Percentiles rank a stretch among this genome's conserved stretches.
Evolutionary conservation across 208 protist genomes (phyloP).

Genomic region (Leishmania braziliensis): DNA sequence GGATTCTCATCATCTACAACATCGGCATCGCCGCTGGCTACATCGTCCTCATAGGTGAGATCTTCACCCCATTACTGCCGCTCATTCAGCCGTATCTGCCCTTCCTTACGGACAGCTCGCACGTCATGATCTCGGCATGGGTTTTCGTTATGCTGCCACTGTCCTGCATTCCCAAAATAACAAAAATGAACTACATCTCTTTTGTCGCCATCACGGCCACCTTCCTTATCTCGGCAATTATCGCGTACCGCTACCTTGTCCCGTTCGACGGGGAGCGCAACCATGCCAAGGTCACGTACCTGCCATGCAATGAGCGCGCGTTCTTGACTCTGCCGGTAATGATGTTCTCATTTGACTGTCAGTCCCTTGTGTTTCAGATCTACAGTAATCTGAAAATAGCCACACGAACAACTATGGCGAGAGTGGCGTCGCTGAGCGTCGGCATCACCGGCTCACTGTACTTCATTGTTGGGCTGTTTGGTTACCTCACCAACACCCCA

Average conservation of each 20-base stretch:
- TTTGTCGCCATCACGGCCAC: constrained; percentile 71
- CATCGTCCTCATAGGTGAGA: constrained; percentile 77
- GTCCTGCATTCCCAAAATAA: constrained; percentile 64
- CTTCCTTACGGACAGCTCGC: constrained; percentile 41
- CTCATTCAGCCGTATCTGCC: constrained; percentile 48
- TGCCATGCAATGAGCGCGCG: constrained; percentile 38
- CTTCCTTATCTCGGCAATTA: constrained; percentile 56
- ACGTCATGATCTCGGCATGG: constrained; percentile 64
- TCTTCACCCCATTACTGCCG: constrained; percentile 64
- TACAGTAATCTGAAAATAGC: constrained; percentile 61
- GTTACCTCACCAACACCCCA: constrained; percentile 61
- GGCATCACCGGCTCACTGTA: constrained; percentile 52
- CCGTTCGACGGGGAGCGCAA: constrained; percentile 27
- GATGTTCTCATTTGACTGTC: constrained; percentile 89
- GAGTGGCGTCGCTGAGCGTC: constrained; percentile 52
- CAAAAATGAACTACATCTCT: constrained; percentile 52
- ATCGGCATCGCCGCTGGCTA: constrained; percentile 73
- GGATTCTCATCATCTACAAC: constrained; percentile 78
- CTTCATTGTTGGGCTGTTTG: constrained; percentile 68
- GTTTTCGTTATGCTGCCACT: constrained; percentile 66
- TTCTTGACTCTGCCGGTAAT: constrained; percentile 70
- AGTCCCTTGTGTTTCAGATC: constrained; percentile 80
- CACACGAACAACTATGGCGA: constrained; percentile 58
- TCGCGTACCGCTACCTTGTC: constrained; percentile 72
- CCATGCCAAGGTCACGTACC: constrained; percentile 16